Evolutionary conservation across 2,329 filamentous ascomycete genomes (phyloP).

Genomic region (Chaetomium olivaceum): DNA sequence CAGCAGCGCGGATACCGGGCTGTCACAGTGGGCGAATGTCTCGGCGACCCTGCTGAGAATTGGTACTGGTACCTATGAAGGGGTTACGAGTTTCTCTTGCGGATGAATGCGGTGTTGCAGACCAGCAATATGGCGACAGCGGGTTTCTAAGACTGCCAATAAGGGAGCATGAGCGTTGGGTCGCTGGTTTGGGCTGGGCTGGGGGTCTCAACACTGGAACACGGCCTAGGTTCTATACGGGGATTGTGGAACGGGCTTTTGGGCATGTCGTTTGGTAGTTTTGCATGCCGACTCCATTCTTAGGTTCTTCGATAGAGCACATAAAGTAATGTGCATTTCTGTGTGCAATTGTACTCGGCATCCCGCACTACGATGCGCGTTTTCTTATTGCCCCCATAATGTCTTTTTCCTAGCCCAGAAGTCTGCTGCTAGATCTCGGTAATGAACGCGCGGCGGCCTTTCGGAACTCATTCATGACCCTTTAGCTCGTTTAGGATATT

Average conservation of each 20-base stretch:
- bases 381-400: background rate
- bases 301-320: background rate
- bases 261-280: background rate
- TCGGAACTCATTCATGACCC: background rate
- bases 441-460: background rate
- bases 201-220: background rate
- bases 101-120: background rate
- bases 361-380: no score
- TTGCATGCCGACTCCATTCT: background rate
- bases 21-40: constrained; percentile 59
- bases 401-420: background rate
- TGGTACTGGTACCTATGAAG: constrained; percentile 28
- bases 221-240: background rate
- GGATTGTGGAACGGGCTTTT: background rate
- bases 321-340: constrained; percentile 7
- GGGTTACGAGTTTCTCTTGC: background rate
- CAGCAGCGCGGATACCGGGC: constrained; percentile 46
- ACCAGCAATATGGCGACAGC: background rate
- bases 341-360: background rate
- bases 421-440: background rate
- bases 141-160: background rate
- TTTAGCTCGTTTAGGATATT: constrained; percentile 20
- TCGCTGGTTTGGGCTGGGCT: background rate
- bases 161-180: background rate
- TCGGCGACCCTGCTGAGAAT: constrained; percentile 47